A percentile compares a stretch with the other conserved stretches of the same genome.
phyloP scores from a whole-genome alignment of 768 basidiomycete genomes.

The Termitomyces sp. region DNA sequence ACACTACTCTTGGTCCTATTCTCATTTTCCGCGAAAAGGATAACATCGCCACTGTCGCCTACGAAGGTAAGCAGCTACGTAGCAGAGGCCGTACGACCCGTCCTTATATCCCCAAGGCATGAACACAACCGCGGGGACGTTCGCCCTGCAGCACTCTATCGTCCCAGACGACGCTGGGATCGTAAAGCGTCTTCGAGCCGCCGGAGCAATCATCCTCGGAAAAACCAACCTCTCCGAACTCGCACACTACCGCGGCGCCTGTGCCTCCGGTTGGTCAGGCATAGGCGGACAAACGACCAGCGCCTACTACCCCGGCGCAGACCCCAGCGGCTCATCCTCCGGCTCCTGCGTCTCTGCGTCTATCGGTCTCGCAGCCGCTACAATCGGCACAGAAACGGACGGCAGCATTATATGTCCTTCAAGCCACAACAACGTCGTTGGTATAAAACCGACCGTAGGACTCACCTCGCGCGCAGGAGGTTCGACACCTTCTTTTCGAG shows the following conservation, averaged over 20 bases:
- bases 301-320: conserved; percentile 32
- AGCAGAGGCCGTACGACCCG: background rate
- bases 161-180: conserved; percentile 42
- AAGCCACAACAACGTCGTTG: conserved; percentile 47
- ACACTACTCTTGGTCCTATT: background rate
- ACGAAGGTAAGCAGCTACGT: conserved; percentile 28
- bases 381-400: conserved; percentile 45
- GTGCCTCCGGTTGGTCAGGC: conserved; percentile 42
- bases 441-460: conserved; percentile 57
- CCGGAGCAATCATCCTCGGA: conserved; percentile 42
- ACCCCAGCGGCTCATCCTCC: conserved; percentile 54
- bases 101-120: conserved; percentile 22
- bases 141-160: conserved; percentile 31
- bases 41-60: conserved; percentile 40
- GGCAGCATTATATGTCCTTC: conserved; percentile 51
- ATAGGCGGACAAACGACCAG: conserved; percentile 9
- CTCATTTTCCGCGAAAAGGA: conserved; percentile 23
- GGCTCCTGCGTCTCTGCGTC: conserved; percentile 52
- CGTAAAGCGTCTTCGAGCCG: conserved; percentile 33
- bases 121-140: conserved; percentile 42
- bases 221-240: conserved; percentile 54
- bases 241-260: conserved; percentile 40
- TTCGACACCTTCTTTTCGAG: conserved; percentile 15
- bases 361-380: conserved; percentile 42
- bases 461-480: conserved; percentile 56